Percentiles rank a stretch among this genome's conserved stretches.
These are phyloP conservation scores for Fusarium nelsonii DNA, from an alignment of 2,329 filamentous ascomycete genomes.

Conservation along the genomic window DNA sequence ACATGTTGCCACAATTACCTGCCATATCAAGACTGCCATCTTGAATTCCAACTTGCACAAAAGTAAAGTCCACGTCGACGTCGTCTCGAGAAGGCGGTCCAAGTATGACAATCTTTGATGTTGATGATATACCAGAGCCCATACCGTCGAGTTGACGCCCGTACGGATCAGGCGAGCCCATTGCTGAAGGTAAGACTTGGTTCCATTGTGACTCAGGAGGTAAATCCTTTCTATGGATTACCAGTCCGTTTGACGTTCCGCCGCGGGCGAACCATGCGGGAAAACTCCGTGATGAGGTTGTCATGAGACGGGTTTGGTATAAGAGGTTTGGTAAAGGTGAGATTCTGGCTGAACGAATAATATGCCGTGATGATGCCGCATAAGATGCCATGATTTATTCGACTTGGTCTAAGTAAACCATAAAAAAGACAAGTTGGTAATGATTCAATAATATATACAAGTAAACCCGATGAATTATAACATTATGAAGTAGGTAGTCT, in stretches of 20 bases:
- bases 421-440: neutral
- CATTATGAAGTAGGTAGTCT: neutral
- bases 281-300: conserved; percentile 45
- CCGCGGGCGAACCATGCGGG: conserved; percentile 65
- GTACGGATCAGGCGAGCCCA: conserved; percentile 75
- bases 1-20: conserved; percentile 84
- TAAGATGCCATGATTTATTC: conserved; percentile 3
- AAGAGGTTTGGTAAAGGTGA: neutral
- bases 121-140: conserved; percentile 75
- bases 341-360: conserved; percentile 5
- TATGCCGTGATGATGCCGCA: neutral
- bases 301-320: conserved; percentile 13
- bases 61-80: conserved; percentile 77
- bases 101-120: conserved; percentile 79
- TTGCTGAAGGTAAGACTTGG: conserved; percentile 67
- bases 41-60: conserved; percentile 75
- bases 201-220: conserved; percentile 55
- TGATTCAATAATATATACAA: neutral
- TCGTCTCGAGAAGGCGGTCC: conserved; percentile 61
- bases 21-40: conserved; percentile 72
- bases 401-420: no score
- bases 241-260: conserved; percentile 76
- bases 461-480: neutral
- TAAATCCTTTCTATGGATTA: conserved; percentile 58
- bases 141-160: conserved; percentile 79